Conservation (phyloP, 768 basidiomycete genomes). For the Suillus lakei region DNA sequence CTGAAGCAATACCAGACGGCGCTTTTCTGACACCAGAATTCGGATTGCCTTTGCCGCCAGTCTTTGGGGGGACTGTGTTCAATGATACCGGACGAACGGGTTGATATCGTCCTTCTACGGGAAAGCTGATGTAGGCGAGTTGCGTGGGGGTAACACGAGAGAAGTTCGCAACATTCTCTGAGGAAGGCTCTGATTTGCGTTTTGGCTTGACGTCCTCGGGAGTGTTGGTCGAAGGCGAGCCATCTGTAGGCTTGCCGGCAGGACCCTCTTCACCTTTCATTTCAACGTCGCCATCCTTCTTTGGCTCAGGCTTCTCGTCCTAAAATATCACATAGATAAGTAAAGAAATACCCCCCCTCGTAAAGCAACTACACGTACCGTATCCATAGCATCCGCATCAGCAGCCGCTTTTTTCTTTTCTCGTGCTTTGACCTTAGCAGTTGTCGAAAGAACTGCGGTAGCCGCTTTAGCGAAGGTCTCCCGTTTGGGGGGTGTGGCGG, state of each 20-base stretch:
- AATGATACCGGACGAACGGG: slow-evolving; percentile 84
- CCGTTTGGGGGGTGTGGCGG: slow-evolving; percentile 88
- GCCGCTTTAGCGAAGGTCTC: slow-evolving; percentile 92
- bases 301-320: slow-evolving; percentile 59
- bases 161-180: slow-evolving; percentile 82
- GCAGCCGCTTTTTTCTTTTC: slow-evolving; percentile 90
- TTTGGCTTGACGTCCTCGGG: slow-evolving; percentile 49
- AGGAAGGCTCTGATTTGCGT: slow-evolving; percentile 75
- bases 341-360: not conserved
- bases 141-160: slow-evolving; percentile 93
- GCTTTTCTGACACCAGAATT: slow-evolving; percentile 34
- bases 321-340: slow-evolving; percentile 30
- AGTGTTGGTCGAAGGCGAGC: slow-evolving; percentile 58
- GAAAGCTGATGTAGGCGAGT: slow-evolving; percentile 83
- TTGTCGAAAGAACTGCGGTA: slow-evolving; percentile 94
- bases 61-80: slow-evolving; percentile 35
- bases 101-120: slow-evolving; percentile 77
- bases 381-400: slow-evolving; percentile 83
- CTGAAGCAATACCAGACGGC: slow-evolving; percentile 44
- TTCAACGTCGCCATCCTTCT: slow-evolving; percentile 70
- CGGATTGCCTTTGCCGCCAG: slow-evolving; percentile 34
- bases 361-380: slow-evolving; percentile 51
- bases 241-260: slow-evolving; percentile 53
- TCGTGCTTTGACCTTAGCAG: slow-evolving; percentile 94
- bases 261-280: slow-evolving; percentile 73